Percentiles rank a stretch among this genome's conserved stretches.
Conservation (phyloP, 73 alveolate species). For the Symbiodinium pilosum region DNA sequence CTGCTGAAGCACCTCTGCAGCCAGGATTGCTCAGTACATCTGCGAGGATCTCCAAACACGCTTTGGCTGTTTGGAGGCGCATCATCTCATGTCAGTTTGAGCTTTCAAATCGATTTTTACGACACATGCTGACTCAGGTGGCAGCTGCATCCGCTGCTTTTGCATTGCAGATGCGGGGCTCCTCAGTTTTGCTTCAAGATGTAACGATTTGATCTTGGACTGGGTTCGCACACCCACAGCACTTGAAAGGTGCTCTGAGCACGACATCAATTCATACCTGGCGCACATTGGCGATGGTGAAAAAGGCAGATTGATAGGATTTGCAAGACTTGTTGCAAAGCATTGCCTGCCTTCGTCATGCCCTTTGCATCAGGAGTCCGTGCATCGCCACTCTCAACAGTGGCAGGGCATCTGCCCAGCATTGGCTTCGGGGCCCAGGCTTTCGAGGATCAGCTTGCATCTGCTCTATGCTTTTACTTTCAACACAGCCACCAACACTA, state of each 20-base stretch:
- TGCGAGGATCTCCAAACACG: slow-evolving; percentile 44
- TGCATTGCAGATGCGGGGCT: slow-evolving; percentile 29
- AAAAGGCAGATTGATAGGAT: slow-evolving; percentile 2
- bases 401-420: slow-evolving; percentile 48
- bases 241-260: slow-evolving; percentile 49
- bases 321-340: not conserved
- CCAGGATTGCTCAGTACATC: slow-evolving; percentile 48
- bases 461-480: no score
- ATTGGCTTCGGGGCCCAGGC: slow-evolving; percentile 77
- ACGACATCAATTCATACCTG: slow-evolving; percentile 46
- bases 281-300: slow-evolving; percentile 37
- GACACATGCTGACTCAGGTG: not conserved
- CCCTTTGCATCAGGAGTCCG: slow-evolving; percentile 34
- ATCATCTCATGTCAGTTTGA: not conserved
- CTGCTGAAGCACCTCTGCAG: not conserved
- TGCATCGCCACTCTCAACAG: not conserved
- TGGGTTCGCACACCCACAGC: not conserved
- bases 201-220: no score
- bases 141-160: slow-evolving; percentile 39
- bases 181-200: no score
- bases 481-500: no score
- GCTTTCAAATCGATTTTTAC: not conserved
- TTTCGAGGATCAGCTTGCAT: slow-evolving; percentile 27
- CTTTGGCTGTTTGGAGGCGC: slow-evolving; percentile 62
- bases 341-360: no score